Conservation (phyloP, 139 green algal genomes). For the Gonium pectorale region DNA sequence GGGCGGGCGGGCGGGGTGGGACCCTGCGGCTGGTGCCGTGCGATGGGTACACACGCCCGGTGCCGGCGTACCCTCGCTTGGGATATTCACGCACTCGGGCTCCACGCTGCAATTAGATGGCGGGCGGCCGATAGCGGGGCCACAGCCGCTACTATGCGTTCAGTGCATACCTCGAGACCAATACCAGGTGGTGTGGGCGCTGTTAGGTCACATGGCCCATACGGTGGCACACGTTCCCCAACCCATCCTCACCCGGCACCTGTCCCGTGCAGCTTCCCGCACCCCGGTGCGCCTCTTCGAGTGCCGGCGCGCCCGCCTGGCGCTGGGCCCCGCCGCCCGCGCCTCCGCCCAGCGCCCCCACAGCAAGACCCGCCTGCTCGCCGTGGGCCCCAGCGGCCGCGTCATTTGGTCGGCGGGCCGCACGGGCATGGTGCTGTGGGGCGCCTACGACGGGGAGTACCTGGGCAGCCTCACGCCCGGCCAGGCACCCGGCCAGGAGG, state of each 20-base stretch:
- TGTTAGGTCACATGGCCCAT: no score
- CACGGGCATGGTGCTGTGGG: constrained; percentile 72
- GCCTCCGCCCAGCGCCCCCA: neutral
- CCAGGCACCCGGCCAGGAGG: no score
- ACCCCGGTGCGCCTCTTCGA: constrained; percentile 26
- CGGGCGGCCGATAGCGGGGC: no score
- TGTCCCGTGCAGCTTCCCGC: neutral
- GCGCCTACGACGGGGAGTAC: constrained; percentile 58
- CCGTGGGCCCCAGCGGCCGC: constrained; percentile 37
- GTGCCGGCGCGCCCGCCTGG: neutral
- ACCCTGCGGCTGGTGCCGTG: no score
- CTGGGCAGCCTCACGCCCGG: constrained; percentile 14
- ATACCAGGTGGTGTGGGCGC: no score
- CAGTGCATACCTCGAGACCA: no score
- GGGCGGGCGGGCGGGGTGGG: neutral
- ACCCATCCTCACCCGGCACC: no score
- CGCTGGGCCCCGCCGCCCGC: neutral
- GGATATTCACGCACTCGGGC: no score
- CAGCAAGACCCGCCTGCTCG: constrained; percentile 35
- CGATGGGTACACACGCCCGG: no score
- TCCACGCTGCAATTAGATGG: no score
- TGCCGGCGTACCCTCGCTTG: no score
- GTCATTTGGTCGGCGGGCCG: constrained; percentile 73
- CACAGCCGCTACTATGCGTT: no score
- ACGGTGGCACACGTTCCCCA: neutral